A percentile compares a stretch with the other conserved stretches of the same genome.
Evolutionary conservation across 1,284 basidiomycete genomes (phyloP).

Genomic region (Boletus semigastroideus): DNA sequence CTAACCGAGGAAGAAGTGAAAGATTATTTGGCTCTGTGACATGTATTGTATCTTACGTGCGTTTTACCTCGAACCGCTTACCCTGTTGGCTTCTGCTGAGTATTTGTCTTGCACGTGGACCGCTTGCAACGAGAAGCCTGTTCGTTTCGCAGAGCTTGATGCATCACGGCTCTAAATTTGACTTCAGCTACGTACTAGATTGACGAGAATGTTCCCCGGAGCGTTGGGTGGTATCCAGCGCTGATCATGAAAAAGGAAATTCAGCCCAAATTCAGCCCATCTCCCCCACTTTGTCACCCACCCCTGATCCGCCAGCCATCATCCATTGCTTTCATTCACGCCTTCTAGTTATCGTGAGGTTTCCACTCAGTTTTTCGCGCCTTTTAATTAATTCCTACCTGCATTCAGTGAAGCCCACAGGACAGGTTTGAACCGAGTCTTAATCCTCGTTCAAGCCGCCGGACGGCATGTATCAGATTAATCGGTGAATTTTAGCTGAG

Average conservation of each 20-base stretch:
- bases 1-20: conserved; percentile 91
- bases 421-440: conserved; percentile 8
- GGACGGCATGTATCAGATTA: conserved; percentile 13
- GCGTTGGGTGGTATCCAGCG: conserved; percentile 13
- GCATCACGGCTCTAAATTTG: conserved; percentile 7
- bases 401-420: conserved; percentile 14
- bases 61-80: conserved; percentile 25
- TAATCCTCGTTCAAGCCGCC: conserved; percentile 13
- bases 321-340: conserved; percentile 25
- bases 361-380: conserved; percentile 24
- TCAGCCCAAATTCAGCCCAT: background rate
- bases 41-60: conserved; percentile 35
- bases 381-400: conserved; percentile 30
- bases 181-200: background rate
- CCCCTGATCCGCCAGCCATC: conserved; percentile 30
- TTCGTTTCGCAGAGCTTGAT: conserved; percentile 7
- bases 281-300: conserved; percentile 24
- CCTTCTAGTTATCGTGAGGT: conserved; percentile 32
- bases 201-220: conserved; percentile 8
- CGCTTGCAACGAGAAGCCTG: conserved; percentile 6
- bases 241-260: conserved; percentile 35
- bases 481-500: conserved; percentile 15
- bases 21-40: conserved; percentile 85
- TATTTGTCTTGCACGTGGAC: conserved; percentile 10
- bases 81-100: conserved; percentile 18